phyloP scores from a whole-genome alignment of 306 rosid genomes.

The Hylodesmum podocarpum region DNA sequence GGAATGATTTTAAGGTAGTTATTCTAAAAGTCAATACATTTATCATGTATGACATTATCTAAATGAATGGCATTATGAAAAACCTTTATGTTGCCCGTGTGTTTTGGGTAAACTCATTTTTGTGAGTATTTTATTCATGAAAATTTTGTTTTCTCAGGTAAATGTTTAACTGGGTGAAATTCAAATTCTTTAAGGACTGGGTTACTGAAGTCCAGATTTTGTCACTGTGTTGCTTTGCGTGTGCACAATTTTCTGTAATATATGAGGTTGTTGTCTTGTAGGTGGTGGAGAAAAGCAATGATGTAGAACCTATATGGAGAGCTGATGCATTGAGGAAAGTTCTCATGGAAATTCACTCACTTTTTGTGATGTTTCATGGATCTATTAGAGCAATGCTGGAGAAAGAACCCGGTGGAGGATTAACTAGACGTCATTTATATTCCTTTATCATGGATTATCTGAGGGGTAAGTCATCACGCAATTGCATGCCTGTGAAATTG shows the following conservation, averaged over 20 bases:
- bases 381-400: constrained; percentile 75
- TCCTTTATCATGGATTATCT: constrained; percentile 90
- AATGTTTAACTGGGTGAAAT: not conserved
- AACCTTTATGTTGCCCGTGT: not conserved
- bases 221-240: not conserved
- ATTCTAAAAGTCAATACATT: too few relatives aligned
- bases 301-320: constrained; percentile 78
- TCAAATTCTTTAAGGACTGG: not conserved
- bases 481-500: constrained; percentile 27
- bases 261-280: constrained; percentile 37
- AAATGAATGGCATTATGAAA: not conserved
- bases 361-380: constrained; percentile 90
- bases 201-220: not conserved
- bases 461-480: constrained; percentile 65
- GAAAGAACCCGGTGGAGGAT: constrained; percentile 81
- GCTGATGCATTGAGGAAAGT: constrained; percentile 75
- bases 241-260: constrained; percentile 15
- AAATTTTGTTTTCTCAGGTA: not conserved
- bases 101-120: not conserved
- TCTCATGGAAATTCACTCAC: constrained; percentile 85
- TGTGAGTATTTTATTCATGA: not conserved
- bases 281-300: constrained; percentile 91
- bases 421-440: constrained; percentile 71
- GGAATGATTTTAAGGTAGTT: not conserved
- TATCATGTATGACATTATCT: not conserved